Evolutionary conservation across 345 rosid species (phyloP).

Genomic region (Eucalyptus pumila): DNA sequence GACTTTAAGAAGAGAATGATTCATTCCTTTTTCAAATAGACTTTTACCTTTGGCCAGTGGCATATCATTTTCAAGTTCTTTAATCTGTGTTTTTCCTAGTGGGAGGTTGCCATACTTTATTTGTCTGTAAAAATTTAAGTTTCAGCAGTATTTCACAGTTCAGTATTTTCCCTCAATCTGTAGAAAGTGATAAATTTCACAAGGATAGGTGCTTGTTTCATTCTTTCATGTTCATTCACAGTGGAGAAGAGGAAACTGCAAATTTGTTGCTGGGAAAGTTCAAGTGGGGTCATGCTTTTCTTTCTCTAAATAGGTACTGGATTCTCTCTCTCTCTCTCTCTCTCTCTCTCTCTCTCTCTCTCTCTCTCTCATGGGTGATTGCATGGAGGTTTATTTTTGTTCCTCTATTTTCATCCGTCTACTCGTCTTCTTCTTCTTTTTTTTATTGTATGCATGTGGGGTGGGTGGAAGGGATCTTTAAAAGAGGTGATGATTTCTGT

Average conservation of each 20-base stretch:
- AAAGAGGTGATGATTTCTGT: not conserved
- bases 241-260: constrained; percentile 87
- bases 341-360: not conserved
- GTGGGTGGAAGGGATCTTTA: not conserved
- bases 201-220: not conserved
- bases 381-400: not conserved
- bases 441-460: not conserved
- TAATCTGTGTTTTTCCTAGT: not conserved
- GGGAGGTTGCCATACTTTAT: not conserved
- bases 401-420: not conserved
- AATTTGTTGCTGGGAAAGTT: constrained; percentile 77
- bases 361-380: not conserved
- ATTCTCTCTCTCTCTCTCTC: not conserved
- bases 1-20: not conserved
- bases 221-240: constrained; percentile 9
- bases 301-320: constrained; percentile 75
- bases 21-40: not conserved
- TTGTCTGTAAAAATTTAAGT: not conserved
- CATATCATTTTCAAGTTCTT: not conserved
- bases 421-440: not conserved
- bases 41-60: not conserved
- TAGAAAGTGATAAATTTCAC: not conserved
- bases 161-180: not conserved
- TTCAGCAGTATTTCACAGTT: not conserved
- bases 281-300: constrained; percentile 98